Conservation (phyloP, 768 basidiomycete genomes). For the Trametes meyenii region DNA sequence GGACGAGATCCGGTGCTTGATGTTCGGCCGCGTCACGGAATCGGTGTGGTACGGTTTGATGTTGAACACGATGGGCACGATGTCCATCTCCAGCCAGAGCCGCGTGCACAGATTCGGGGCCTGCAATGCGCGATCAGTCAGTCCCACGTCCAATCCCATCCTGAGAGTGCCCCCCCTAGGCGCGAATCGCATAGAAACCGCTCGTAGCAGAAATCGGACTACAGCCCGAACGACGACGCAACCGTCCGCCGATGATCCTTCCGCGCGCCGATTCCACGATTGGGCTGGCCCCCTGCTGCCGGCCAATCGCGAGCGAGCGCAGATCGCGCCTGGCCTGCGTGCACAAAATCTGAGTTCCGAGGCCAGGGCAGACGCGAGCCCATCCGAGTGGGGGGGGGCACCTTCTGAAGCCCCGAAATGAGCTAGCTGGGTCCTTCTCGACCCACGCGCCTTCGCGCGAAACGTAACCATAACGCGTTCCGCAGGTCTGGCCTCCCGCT, state of each 20-base stretch:
- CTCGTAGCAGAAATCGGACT: not conserved
- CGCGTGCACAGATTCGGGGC: slow-evolving; percentile 83
- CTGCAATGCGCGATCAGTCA: slow-evolving; percentile 39
- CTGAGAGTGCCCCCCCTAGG: not conserved
- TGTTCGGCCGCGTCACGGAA: slow-evolving; percentile 72
- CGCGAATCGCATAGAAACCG: not conserved
- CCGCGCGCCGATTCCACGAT: not conserved
- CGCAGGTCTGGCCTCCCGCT: slow-evolving; percentile 2
- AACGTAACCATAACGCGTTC: slow-evolving; percentile 10
- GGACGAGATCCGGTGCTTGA: slow-evolving; percentile 83
- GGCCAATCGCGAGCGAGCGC: slow-evolving; percentile 6
- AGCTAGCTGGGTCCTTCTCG: slow-evolving; percentile 7
- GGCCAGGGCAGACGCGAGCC: no score
- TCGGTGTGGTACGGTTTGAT: slow-evolving; percentile 85
- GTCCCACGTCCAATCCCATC: not conserved
- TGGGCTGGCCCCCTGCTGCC: not conserved
- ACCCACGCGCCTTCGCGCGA: not conserved
- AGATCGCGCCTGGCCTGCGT: not conserved
- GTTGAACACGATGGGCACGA: slow-evolving; percentile 85
- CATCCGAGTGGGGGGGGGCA: no score
- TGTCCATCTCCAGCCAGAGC: slow-evolving; percentile 81
- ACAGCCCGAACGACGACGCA: not conserved
- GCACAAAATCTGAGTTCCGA: not conserved
- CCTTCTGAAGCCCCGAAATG: slow-evolving; percentile 11
- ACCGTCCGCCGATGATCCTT: not conserved